Conservation (phyloP, 2,329 filamentous ascomycete genomes). For the Phaeosphaeriaceae sp. region DNA sequence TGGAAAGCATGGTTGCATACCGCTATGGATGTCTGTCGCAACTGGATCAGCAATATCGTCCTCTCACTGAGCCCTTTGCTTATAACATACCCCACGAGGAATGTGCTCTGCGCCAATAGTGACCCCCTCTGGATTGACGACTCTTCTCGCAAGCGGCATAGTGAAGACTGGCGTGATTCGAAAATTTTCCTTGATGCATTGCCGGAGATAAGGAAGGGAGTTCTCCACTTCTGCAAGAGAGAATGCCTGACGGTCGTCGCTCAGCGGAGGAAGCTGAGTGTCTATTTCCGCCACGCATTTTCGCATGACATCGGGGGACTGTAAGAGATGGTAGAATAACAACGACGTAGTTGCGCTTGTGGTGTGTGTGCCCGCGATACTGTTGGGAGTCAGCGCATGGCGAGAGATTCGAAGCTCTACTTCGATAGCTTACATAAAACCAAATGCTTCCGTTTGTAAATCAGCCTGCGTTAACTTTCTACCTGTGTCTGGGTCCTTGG, state of each 20-base stretch:
- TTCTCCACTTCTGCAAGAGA: conserved; percentile 1
- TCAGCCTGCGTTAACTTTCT: not conserved
- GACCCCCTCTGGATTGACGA: not conserved
- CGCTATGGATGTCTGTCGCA: not conserved
- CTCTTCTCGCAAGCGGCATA: not conserved
- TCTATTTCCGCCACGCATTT: not conserved
- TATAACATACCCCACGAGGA: not conserved
- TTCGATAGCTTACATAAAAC: not conserved
- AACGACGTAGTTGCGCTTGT: conserved; percentile 1
- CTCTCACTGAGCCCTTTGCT: not conserved
- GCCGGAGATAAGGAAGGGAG: not conserved
- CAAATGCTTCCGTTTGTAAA: not conserved
- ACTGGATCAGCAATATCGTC: not conserved
- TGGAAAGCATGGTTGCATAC: conserved; percentile 2
- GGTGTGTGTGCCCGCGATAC: not conserved
- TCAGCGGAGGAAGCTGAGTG: not conserved
- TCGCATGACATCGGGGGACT: not conserved
- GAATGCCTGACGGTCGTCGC: not conserved
- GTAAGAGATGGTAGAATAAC: conserved; percentile 1
- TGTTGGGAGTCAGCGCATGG: not conserved
- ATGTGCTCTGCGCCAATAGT: not conserved
- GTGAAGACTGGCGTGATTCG: conserved; percentile 2
- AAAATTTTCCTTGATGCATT: conserved; percentile 1
- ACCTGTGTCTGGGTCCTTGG: not conserved
- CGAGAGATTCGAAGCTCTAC: not conserved